These are phyloP conservation scores for Corchorus capsularis DNA, from an alignment of 345 rosid species.

Conservation along the genomic window DNA sequence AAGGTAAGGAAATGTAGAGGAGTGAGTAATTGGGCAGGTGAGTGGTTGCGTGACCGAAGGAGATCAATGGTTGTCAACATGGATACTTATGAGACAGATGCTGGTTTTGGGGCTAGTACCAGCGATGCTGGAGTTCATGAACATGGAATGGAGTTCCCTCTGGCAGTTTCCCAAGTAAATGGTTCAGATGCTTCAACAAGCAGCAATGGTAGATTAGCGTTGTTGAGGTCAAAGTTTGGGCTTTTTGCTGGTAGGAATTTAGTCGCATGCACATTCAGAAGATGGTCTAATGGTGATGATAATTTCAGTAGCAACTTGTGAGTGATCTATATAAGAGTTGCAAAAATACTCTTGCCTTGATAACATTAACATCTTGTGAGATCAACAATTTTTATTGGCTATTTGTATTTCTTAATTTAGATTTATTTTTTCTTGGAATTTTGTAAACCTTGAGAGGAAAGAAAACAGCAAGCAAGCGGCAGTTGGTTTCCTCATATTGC, in stretches of 20 bases:
- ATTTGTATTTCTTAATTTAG: not conserved
- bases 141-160: slow-evolving; percentile 38
- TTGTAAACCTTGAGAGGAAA: not conserved
- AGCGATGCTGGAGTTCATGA: slow-evolving; percentile 47
- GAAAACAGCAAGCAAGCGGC: not conserved
- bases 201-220: slow-evolving; percentile 53
- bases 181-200: slow-evolving; percentile 37
- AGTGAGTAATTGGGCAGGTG: slow-evolving; percentile 57
- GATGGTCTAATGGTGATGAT: slow-evolving; percentile 52
- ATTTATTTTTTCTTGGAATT: not conserved
- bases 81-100: slow-evolving; percentile 54
- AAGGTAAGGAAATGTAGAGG: slow-evolving; percentile 81
- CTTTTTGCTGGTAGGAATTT: slow-evolving; percentile 54
- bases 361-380: not conserved
- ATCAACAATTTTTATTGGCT: not conserved
- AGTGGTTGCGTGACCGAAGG: slow-evolving; percentile 59
- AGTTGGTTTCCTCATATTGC: not conserved
- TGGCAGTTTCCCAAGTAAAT: slow-evolving; percentile 31
- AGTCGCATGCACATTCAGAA: slow-evolving; percentile 53
- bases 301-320: slow-evolving; percentile 38
- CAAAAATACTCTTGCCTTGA: slow-evolving; percentile 21
- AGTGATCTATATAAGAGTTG: slow-evolving; percentile 15
- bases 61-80: slow-evolving; percentile 55
- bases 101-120: slow-evolving; percentile 32
- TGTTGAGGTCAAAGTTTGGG: slow-evolving; percentile 56